Conservation (phyloP, 306 rosid genomes). For the Malus sieversii region DNA sequence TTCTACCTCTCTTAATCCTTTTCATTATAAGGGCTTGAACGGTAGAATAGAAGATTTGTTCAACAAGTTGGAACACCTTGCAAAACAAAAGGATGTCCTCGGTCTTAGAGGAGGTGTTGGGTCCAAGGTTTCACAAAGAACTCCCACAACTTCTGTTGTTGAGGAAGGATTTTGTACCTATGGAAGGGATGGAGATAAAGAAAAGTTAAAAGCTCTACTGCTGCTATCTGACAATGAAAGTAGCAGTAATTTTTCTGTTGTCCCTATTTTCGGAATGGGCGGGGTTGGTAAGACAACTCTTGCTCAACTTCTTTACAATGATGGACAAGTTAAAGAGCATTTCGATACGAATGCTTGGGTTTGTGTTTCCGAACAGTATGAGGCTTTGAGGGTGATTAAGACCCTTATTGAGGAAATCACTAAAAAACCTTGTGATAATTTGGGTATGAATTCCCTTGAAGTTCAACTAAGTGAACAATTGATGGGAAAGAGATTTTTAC, state of each 20-base stretch:
- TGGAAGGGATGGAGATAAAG: neutral
- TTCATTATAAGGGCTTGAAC: neutral
- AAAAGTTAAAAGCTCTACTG: neutral
- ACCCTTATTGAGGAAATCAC: neutral
- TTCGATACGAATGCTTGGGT: neutral
- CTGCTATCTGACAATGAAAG: neutral
- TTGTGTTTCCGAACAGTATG: neutral
- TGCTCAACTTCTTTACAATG: neutral
- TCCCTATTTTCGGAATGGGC: neutral
- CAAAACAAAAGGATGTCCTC: neutral
- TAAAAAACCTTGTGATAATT: no score
- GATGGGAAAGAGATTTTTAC: neutral
- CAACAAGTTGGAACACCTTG: neutral
- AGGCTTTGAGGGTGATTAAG: neutral
- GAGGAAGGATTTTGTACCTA: neutral
- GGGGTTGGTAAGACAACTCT: constrained; percentile 1
- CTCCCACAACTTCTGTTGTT: neutral
- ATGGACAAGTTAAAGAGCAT: neutral
- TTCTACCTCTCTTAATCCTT: neutral
- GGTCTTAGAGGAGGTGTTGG: neutral
- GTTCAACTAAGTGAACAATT: neutral
- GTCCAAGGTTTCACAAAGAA: neutral
- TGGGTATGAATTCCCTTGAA: neutral
- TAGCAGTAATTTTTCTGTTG: neutral
- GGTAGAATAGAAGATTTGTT: neutral